phyloP scores from a whole-genome alignment of 78 protist species.

The Dictyostelium intermedium region DNA sequence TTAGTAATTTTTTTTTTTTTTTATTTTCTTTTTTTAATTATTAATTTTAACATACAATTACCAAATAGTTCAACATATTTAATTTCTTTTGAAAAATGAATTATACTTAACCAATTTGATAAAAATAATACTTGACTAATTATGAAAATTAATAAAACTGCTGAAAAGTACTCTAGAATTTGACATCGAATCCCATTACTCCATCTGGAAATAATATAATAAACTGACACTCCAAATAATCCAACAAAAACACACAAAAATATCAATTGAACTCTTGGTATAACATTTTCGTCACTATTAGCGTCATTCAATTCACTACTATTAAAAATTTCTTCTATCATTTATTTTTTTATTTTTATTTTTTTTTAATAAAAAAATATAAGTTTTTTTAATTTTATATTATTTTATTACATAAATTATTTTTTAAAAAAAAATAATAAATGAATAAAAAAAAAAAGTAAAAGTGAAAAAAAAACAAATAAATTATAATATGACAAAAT shows the following conservation, averaged over 20 bases:
- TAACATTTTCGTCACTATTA: constrained; percentile 6
- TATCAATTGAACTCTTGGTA: background rate
- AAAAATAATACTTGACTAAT: background rate
- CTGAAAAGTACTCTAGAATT: background rate
- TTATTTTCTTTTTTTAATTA: background rate
- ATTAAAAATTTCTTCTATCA: background rate
- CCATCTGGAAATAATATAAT: background rate
- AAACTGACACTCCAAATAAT: background rate
- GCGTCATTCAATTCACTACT: background rate
- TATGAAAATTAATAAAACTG: background rate
- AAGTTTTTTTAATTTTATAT: background rate
- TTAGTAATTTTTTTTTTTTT: background rate
- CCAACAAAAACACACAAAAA: background rate
- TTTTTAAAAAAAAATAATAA: too few species aligned
- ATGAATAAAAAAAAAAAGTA: too few species aligned
- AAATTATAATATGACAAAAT: background rate
- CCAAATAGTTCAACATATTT: background rate
- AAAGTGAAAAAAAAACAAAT: too few species aligned
- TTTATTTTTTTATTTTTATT: background rate
- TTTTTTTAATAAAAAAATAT: background rate
- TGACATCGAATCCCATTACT: background rate
- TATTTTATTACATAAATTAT: background rate
- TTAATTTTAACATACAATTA: background rate
- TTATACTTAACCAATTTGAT: background rate
- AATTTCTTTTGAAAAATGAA: constrained; percentile 1